phyloP scores from a whole-genome alignment of 495 filamentous ascomycete genomes.

The Xylona heveae region DNA sequence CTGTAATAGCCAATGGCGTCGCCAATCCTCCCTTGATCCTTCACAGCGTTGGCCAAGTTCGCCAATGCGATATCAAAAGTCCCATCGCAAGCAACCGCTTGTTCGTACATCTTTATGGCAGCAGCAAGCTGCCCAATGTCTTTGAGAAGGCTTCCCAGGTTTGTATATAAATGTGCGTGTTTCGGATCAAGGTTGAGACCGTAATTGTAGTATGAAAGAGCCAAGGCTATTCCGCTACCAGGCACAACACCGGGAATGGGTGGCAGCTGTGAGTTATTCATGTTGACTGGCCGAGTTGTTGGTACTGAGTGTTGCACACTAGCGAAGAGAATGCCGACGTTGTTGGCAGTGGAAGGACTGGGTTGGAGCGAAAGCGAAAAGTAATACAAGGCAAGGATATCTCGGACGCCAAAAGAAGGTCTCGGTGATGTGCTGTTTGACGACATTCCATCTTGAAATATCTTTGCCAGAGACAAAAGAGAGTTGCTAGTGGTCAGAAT shows the following conservation, averaged over 20 bases:
- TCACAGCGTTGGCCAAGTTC: conserved; percentile 94
- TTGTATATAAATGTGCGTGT: conserved; percentile 97
- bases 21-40: conserved; percentile 79
- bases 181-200: conserved; percentile 65
- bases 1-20: conserved; percentile 88
- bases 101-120: conserved; percentile 94
- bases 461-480: conserved; percentile 84
- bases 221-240: conserved; percentile 73
- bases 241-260: conserved; percentile 61
- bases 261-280: conserved; percentile 14
- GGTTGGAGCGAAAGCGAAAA: conserved; percentile 86
- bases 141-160: conserved; percentile 85
- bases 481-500: conserved; percentile 93
- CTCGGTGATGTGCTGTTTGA: conserved; percentile 45
- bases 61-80: conserved; percentile 94
- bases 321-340: conserved; percentile 89
- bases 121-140: conserved; percentile 84
- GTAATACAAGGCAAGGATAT: conserved; percentile 92
- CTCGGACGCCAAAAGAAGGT: conserved; percentile 77
- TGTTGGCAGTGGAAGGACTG: conserved; percentile 94
- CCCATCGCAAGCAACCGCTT: conserved; percentile 74
- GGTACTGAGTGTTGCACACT: conserved; percentile 65
- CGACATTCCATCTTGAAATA: conserved; percentile 93
- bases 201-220: conserved; percentile 87
- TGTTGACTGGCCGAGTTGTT: conserved; percentile 7